Base-by-base conservation (phyloP, 2,329 filamentous ascomycete genomes). In the Xylariomycetidae sp. region DNA sequence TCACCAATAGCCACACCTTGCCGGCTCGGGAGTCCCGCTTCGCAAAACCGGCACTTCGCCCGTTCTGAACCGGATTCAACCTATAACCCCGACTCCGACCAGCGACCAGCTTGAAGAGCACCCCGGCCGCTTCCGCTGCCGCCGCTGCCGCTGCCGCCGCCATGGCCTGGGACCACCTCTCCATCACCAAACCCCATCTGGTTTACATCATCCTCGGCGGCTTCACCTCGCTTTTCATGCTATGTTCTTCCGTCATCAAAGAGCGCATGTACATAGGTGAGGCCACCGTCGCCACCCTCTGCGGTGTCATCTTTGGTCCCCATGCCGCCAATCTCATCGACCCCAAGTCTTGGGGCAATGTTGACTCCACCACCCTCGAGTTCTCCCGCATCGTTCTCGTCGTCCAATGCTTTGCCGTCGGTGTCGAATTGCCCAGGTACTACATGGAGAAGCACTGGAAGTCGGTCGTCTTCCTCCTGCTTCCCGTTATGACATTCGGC, bases 361-460 rank as follows among this genome's bases (percentile, higher is more conserved):
- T 81, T 44, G 88, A 94, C 63, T 82, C 89, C 45, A 80, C 92
- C 56, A 94, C 88, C 10, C 75, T 94, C 44, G 88, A 94, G 56
- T 89, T 92, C 66, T 88, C 88, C 27, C 82, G 88, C 46, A 84
- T 94, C 49, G 87, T 94, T 44, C 74, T 94, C 27, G 88, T 94
- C 43, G 86, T 94, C 19, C 88, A 94, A 67, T 94, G 88, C 65
- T 94, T 94, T 59, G 87, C 88, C 54, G 81, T 94, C 32, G 88
- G 88, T 33, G 87, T 94, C 65, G 87, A 94, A 65, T 67, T 94
- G 71, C 88, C 88, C 18, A 87, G 86, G 59, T 85, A 82, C 44
- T 98, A 98, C 67, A 98, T 98, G 92, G 92, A 97, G 58, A 83
- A 80, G 51, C 92, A 98, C 63, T 98, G 92, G 92, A 84, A 77